Base-by-base conservation (phyloP, 345 rosid genomes). In the Anastatica hierochuntica region DNA sequence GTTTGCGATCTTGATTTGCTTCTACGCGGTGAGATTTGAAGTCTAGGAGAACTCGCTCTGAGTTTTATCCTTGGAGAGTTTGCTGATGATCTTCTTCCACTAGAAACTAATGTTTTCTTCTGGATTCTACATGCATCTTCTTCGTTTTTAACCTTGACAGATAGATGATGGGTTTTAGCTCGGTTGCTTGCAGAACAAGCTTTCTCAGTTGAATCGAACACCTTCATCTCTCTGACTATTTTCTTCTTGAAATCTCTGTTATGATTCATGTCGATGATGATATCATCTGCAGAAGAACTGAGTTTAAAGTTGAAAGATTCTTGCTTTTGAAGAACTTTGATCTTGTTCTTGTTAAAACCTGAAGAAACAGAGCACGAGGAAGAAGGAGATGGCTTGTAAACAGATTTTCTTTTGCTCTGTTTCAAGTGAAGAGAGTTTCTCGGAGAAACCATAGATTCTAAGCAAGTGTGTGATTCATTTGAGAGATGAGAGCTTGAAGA, bases 31-130 rank as follows among this genome's bases (percentile, higher is more conserved):
- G 39, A 60, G 11, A 72, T 57, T 56, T 46, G 75, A 54, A 73
- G 18, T 60, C 60, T 65, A 44, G 88, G 85, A 48, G 94, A 76
- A 58, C 71, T 75, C 11, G 63, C 65, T 53, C 82, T 77, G 23
- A 84, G 70, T 71, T 53, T 82, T 40, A 66, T 65, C 14, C 72
- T 64, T 3, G 52, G 40, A 49, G 63, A 56, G 37, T 56, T 64
- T 17, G 43, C 39, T 8, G 69, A 27, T 36, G 76, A 62, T 60
- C 47, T 74, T 69, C 73, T 48, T 53, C 47, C 37, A 41, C 5
- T 30, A 45, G 43, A 21, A 45, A 33, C 60, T 26, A 26, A 38
- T 29, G 56, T 14, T 47, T 43, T 58, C 49, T 23, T 66, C 19
- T 66, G 36, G 43, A 4, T 23, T 18, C 44, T 46, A 60, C 39